Evolutionary conservation across 768 basidiomycete species (phyloP).

Genomic region (Termitomyces sp.): DNA sequence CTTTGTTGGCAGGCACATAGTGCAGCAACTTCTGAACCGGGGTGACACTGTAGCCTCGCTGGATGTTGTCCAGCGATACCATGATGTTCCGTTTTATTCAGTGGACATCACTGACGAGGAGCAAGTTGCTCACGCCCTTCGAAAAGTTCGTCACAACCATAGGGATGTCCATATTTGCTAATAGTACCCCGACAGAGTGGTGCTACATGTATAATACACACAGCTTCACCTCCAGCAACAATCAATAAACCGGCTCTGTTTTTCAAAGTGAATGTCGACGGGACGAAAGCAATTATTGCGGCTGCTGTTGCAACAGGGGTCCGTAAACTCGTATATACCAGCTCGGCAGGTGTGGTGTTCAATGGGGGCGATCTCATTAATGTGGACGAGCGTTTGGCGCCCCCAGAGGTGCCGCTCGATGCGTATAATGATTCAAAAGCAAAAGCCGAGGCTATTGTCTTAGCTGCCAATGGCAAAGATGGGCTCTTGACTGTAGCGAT

Average conservation of each 20-base stretch:
- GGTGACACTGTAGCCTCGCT: constrained; percentile 83
- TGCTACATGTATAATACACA: constrained; percentile 92
- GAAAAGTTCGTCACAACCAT: constrained; percentile 51
- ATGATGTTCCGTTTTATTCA: constrained; percentile 84
- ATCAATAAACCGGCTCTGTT: constrained; percentile 69
- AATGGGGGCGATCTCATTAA: constrained; percentile 79
- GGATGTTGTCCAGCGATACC: constrained; percentile 89
- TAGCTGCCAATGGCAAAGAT: constrained; percentile 82
- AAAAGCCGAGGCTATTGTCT: constrained; percentile 78
- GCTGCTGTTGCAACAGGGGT: constrained; percentile 74
- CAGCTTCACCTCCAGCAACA: constrained; percentile 79
- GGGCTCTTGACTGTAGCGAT: constrained; percentile 88
- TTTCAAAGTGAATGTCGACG: constrained; percentile 92
- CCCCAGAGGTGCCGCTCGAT: constrained; percentile 75
- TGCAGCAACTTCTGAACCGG: constrained; percentile 77
- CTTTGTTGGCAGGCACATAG: constrained; percentile 89
- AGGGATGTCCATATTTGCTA: constrained; percentile 3
- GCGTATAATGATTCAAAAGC: constrained; percentile 95
- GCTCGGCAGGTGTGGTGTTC: constrained; percentile 89
- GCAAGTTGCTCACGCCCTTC: constrained; percentile 69
- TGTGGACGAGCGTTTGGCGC: constrained; percentile 83
- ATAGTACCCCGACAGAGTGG: constrained; percentile 50
- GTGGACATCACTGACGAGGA: constrained; percentile 84
- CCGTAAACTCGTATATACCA: constrained; percentile 90
- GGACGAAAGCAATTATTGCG: constrained; percentile 81